Evolutionary conservation across 2,329 filamentous ascomycete genomes (phyloP).

Genomic region (Calcarisporium arbuscula): DNA sequence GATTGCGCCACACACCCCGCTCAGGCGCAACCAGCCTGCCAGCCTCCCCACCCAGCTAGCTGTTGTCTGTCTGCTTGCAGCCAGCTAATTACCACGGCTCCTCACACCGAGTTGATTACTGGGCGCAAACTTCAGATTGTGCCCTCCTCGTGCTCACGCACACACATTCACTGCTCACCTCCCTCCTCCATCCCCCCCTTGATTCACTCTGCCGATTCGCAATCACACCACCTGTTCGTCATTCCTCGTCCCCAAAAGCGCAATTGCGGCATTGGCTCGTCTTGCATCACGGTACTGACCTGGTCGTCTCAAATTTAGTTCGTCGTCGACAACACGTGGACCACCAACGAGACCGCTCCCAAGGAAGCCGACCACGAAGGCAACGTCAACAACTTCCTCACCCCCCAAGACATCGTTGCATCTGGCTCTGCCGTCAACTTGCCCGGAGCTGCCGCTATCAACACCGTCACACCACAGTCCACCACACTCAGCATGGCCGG

Average conservation of each 20-base stretch:
- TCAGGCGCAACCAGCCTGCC: too few species aligned
- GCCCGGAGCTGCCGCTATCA: conserved; percentile 50
- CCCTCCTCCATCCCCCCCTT: conserved; percentile 12
- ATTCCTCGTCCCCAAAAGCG: neutral
- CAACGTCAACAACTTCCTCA: conserved; percentile 90
- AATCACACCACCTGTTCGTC: conserved; percentile 1
- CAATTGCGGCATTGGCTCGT: conserved; percentile 9
- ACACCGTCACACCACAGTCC: conserved; percentile 62
- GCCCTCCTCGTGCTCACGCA: conserved; percentile 2
- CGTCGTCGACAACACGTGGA: conserved; percentile 90
- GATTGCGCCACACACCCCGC: too few species aligned
- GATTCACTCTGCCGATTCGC: conserved; percentile 10
- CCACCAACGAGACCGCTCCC: conserved; percentile 70
- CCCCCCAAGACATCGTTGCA: conserved; percentile 60
- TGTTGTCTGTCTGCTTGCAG: too few species aligned
- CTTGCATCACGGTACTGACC: conserved; percentile 15
- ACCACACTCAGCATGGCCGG: conserved; percentile 63
- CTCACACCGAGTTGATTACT: too few species aligned
- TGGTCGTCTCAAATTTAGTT: conserved; percentile 52
- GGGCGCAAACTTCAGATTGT: too few species aligned
- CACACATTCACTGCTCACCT: conserved; percentile 5
- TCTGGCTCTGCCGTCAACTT: conserved; percentile 19
- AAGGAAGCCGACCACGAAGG: conserved; percentile 76
- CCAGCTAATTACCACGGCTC: too few species aligned
- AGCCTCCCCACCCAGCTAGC: too few species aligned